Base-by-base conservation (phyloP, 768 basidiomycete species). In the Trichaptum fuscoviolaceum region DNA sequence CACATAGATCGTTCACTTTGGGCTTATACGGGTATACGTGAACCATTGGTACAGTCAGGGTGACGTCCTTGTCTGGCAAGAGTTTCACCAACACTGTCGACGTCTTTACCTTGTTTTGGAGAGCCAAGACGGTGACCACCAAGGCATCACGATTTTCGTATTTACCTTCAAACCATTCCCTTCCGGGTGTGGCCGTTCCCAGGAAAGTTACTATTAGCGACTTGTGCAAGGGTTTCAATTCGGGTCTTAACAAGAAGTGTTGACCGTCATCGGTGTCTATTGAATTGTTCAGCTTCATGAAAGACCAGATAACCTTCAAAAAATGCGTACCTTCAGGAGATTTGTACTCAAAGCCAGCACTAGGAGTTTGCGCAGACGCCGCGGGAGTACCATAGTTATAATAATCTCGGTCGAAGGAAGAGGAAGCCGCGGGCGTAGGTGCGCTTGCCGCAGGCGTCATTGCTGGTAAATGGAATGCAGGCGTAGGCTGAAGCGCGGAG, bases 1-100 rank as follows among this genome's bases (percentile, higher is more conserved):
- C 42, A 52, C 42, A 52, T 52, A 79, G 79, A 58, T 87, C 82
- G 8, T 79, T 81, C 58, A 74, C 76, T 15, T 69, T 65, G 1
- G 85, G 84, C 17, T 67, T 73, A 8, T 83, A 72, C 5, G 84
- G 81, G 2, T 69, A 72, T 26, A 86, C 74, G 65, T 82, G 83
- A 58, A 71, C 73, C 67, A 80, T 75, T 24, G 80, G 78, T 20
- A 81, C 76, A 24, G 83, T 77, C 20, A 75, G 70, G 8, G 73
- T 73, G 26, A 78, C 75, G 30, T 75, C 75, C 25, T 74, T 75
- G 34, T 73, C 71, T 57, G 74, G 76, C 7, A 76, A 71, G 59
- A 67, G 74, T 72, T 35, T 78, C 67, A 73, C 71, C 34, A 70
- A 75, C 63, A 60, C 78, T 63, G 24, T 76, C 72, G 62, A 74